Conservation (phyloP, 179 eudicot species). For the Silene noctiflora region DNA sequence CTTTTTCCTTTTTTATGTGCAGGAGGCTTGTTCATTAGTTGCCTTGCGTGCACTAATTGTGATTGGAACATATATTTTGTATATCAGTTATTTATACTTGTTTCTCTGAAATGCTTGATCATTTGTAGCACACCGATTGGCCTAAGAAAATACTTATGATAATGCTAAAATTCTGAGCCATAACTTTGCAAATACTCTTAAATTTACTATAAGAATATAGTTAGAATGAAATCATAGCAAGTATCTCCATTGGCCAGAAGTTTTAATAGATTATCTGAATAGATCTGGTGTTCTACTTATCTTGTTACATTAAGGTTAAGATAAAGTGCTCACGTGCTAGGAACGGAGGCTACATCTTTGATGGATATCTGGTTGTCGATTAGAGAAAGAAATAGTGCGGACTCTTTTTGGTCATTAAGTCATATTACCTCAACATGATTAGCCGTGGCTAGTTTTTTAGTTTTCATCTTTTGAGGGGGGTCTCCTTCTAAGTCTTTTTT, state of each 20-base stretch:
- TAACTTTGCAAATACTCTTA: background rate
- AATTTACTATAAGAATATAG: background rate
- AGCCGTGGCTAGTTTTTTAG: background rate
- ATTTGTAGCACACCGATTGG: background rate
- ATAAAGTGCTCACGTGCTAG: constrained; percentile 23
- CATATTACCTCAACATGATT: background rate
- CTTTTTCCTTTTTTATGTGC: constrained; percentile 9
- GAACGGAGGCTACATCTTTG: constrained; percentile 5
- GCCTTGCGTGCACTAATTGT: constrained; percentile 20
- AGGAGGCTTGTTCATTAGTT: background rate
- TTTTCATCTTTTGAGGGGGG: background rate
- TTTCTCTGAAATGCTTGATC: constrained; percentile 13
- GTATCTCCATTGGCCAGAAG: constrained; percentile 18
- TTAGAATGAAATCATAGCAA: constrained; percentile 14
- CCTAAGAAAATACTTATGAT: background rate
- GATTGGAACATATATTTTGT: background rate
- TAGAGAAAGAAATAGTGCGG: constrained; percentile 1
- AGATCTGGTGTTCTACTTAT: constrained; percentile 2
- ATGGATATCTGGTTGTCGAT: background rate
- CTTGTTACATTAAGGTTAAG: constrained; percentile 15
- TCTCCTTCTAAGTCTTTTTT: background rate
- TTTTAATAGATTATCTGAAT: constrained; percentile 8
- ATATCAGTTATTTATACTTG: constrained; percentile 12
- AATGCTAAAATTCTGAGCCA: background rate
- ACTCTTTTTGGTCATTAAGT: constrained; percentile 4